Evolutionary conservation across 441 rosid genomes (phyloP).

Genomic region (Eruca vesicaria): DNA sequence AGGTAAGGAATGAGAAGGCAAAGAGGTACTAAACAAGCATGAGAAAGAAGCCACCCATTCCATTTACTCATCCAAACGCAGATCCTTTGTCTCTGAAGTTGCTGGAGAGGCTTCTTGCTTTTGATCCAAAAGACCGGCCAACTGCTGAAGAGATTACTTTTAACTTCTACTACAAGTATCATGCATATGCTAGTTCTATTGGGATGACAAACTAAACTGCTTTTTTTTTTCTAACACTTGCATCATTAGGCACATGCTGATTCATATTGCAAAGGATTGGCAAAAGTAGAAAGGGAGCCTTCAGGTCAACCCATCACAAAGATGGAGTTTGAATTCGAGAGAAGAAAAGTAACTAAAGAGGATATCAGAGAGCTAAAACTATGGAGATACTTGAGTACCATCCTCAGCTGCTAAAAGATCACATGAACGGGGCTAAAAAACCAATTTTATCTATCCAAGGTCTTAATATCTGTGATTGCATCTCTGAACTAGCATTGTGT

Average conservation of each 20-base stretch:
- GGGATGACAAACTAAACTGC: background rate
- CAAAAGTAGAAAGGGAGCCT: conserved; percentile 87
- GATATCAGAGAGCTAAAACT: conserved; percentile 86
- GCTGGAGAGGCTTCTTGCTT: conserved; percentile 82
- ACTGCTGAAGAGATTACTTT: conserved; percentile 80
- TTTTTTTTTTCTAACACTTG: conserved; percentile 1
- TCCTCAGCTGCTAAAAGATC: conserved; percentile 87
- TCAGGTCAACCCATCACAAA: conserved; percentile 89
- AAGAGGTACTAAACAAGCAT: conserved; percentile 88
- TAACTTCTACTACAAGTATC: background rate
- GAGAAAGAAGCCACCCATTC: conserved; percentile 83
- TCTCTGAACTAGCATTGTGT: background rate
- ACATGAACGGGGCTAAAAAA: conserved; percentile 78
- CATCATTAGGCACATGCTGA: conserved; percentile 72
- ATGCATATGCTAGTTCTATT: background rate
- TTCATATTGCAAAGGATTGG: conserved; percentile 87
- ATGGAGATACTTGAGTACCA: conserved; percentile 91
- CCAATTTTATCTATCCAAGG: conserved; percentile 92
- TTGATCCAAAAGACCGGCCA: conserved; percentile 92
- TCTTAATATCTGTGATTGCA: conserved; percentile 23
- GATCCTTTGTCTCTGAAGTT: conserved; percentile 76
- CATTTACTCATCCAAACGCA: conserved; percentile 70
- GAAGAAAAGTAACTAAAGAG: conserved; percentile 84
- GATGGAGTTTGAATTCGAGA: conserved; percentile 97
- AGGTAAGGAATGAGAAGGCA: conserved; percentile 89